A percentile compares a stretch with the other conserved stretches of the same genome.
Conservation (phyloP, 345 rosid genomes). For the Citrus mangshanensis region DNA sequence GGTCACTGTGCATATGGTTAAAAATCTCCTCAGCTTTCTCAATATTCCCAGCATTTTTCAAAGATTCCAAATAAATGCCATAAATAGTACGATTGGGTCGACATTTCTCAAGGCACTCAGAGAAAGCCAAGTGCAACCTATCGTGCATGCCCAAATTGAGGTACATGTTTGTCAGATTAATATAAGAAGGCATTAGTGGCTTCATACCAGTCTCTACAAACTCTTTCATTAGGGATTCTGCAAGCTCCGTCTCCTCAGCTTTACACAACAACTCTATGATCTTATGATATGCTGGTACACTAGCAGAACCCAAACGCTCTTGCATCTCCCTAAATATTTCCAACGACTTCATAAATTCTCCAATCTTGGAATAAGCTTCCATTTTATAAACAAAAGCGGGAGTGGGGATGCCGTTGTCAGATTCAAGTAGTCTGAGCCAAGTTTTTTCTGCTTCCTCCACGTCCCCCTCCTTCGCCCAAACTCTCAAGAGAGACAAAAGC, state of each 20-base stretch:
- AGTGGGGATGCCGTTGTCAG: constrained; percentile 45
- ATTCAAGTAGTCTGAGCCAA: constrained; percentile 51
- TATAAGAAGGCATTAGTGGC: constrained; percentile 58
- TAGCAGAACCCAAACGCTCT: constrained; percentile 46
- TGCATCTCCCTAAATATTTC: constrained; percentile 68
- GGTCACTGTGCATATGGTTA: constrained; percentile 42
- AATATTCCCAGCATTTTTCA: constrained; percentile 50
- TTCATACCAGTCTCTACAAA: constrained; percentile 60
- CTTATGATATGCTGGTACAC: constrained; percentile 67
- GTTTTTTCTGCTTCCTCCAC: constrained; percentile 61
- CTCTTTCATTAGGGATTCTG: constrained; percentile 64
- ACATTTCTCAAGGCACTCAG: constrained; percentile 55
- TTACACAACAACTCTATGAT: constrained; percentile 62
- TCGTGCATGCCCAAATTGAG: constrained; percentile 52
- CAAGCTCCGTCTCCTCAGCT: constrained; percentile 47
- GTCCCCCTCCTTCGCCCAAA: constrained; percentile 63
- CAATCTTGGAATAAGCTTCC: constrained; percentile 63
- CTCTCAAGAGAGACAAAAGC: constrained; percentile 67
- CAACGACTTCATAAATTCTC: constrained; percentile 49
- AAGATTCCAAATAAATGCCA: constrained; percentile 65
- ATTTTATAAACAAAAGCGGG: constrained; percentile 75
- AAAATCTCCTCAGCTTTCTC: constrained; percentile 67
- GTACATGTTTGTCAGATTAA: constrained; percentile 55
- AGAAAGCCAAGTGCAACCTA: constrained; percentile 49
- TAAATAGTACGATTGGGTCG: constrained; percentile 59